Evolutionary conservation across 1,139 yeast genomes (phyloP).

Genomic region (Hyphopichia wangnamkhiaoensis): DNA sequence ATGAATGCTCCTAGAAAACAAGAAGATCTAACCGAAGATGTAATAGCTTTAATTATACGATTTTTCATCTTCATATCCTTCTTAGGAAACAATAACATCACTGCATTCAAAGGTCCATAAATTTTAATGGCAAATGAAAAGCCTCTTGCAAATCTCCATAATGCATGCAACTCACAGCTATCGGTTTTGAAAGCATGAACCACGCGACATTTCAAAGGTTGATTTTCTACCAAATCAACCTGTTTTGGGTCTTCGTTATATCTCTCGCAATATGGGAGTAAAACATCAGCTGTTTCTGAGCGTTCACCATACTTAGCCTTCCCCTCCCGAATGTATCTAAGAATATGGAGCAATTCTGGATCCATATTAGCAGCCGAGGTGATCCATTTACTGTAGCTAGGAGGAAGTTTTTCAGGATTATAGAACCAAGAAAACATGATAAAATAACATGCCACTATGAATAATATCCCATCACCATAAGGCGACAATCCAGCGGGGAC

Average conservation of each 20-base stretch:
- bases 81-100: conserved; percentile 32
- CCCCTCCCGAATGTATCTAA: conserved; percentile 24
- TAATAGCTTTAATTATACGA: conserved; percentile 24
- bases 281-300: conserved; percentile 19
- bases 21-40: conserved; percentile 30
- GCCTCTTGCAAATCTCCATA: conserved; percentile 39
- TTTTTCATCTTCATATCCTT: conserved; percentile 15
- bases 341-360: conserved; percentile 24
- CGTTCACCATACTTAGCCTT: conserved; percentile 27
- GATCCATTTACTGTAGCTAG: conserved; percentile 41
- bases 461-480: conserved; percentile 31
- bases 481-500: conserved; percentile 15
- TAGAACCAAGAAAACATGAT: conserved; percentile 42
- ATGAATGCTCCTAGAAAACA: conserved; percentile 36
- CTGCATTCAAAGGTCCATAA: conserved; percentile 32
- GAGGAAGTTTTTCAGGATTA: conserved; percentile 32
- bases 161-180: conserved; percentile 40
- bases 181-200: conserved; percentile 35
- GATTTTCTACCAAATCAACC: conserved; percentile 20
- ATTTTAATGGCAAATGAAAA: conserved; percentile 34
- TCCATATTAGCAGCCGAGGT: conserved; percentile 47
- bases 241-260: conserved; percentile 25
- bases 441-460: conserved; percentile 27
- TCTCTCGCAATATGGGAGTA: conserved; percentile 26
- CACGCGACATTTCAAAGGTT: conserved; percentile 31